phyloP scores from a whole-genome alignment of 2,329 filamentous ascomycete species.

The Exophiala xenobiotica region DNA sequence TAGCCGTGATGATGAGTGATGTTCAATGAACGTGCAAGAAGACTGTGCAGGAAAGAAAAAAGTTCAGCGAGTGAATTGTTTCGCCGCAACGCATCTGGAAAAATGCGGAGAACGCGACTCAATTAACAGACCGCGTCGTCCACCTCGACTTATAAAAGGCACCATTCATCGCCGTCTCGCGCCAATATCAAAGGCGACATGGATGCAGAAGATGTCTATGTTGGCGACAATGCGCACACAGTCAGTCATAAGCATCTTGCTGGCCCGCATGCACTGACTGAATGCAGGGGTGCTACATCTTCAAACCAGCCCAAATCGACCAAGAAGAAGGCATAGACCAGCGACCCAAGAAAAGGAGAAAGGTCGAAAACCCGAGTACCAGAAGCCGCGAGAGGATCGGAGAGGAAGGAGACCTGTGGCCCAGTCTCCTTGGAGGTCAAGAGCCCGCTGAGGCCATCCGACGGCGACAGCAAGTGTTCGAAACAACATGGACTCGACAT shows the following conservation, averaged over 20 bases:
- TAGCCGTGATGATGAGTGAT: too few relatives aligned
- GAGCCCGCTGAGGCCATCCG: conserved; percentile 37
- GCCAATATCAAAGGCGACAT: background rate
- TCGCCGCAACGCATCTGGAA: background rate
- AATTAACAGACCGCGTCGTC: conserved; percentile 1
- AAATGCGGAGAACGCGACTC: conserved; percentile 9
- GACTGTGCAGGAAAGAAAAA: conserved; percentile 1
- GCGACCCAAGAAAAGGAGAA: conserved; percentile 59
- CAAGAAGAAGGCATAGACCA: conserved; percentile 28
- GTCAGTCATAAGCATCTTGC: conserved; percentile 5
- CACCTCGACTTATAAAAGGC: background rate
- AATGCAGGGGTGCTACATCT: conserved; percentile 29
- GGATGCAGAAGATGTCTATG: conserved; percentile 4
- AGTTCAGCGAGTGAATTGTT: background rate
- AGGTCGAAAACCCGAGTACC: conserved; percentile 45
- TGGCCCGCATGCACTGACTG: background rate
- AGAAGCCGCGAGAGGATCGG: conserved; percentile 12
- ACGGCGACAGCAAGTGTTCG: conserved; percentile 40
- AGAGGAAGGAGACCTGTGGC: conserved; percentile 33
- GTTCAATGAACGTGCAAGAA: too few relatives aligned
- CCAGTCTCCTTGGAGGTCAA: conserved; percentile 41
- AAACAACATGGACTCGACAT: conserved; percentile 41
- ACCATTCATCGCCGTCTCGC: too few relatives aligned
- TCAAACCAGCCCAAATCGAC: conserved; percentile 15
- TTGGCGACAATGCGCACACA: conserved; percentile 19